phyloP scores from a whole-genome alignment of 2,329 filamentous ascomycete species.

The Fusarium caatingaense region DNA sequence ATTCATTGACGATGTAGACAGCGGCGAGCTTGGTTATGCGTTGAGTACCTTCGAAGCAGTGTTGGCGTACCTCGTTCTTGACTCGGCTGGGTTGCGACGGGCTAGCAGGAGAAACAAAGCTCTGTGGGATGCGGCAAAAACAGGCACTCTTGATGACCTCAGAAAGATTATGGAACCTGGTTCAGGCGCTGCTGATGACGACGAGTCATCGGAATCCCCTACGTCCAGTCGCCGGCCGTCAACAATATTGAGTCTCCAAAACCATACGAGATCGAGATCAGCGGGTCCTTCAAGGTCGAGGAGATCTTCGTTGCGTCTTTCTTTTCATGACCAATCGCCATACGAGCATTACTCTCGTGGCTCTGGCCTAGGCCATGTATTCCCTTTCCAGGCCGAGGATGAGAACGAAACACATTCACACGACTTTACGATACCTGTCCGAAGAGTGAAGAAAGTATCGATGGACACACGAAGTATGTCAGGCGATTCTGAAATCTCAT shows the following conservation, averaged over 20 bases:
- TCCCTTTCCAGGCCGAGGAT: conserved; percentile 78
- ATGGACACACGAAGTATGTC: conserved; percentile 93
- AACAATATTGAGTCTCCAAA: conserved; percentile 60
- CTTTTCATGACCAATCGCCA: conserved; percentile 40
- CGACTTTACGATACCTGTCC: conserved; percentile 50
- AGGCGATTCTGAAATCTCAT: conserved; percentile 85
- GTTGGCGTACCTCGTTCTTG: conserved; percentile 84
- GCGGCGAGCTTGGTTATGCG: conserved; percentile 94
- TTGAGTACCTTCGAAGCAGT: conserved; percentile 97
- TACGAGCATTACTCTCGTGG: conserved; percentile 66
- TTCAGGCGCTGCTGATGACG: conserved; percentile 59
- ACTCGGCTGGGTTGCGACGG: conserved; percentile 83
- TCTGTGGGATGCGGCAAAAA: conserved; percentile 86
- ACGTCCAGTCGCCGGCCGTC: conserved; percentile 60
- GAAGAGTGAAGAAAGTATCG: conserved; percentile 80
- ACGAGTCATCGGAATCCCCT: conserved; percentile 55
- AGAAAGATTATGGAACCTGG: conserved; percentile 83
- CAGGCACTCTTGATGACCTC: conserved; percentile 80
- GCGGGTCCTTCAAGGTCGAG: conserved; percentile 45
- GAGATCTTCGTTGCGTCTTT: conserved; percentile 56
- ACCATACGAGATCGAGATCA: conserved; percentile 50
- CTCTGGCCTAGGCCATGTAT: conserved; percentile 81
- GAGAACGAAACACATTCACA: conserved; percentile 55
- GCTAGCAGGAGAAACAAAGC: conserved; percentile 88
- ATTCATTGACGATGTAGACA: conserved; percentile 97